phyloP scores from a whole-genome alignment of 352 stramenopile genomes.

The Globisporangium acanthophoron region DNA sequence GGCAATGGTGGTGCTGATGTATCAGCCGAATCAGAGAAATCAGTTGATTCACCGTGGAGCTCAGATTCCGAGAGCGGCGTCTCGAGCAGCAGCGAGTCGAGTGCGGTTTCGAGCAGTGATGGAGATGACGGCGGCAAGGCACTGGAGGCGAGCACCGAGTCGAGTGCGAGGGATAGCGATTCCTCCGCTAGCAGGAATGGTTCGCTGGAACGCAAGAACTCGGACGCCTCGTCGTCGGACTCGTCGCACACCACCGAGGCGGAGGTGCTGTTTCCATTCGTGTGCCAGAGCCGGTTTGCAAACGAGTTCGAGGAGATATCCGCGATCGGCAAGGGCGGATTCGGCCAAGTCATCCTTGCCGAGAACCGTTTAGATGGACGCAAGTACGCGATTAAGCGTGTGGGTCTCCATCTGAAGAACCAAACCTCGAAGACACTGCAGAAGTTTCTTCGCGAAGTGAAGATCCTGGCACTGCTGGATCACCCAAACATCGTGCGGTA shows the following conservation, averaged over 20 bases:
- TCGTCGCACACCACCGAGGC: conserved; percentile 43
- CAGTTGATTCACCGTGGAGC: conserved; percentile 30
- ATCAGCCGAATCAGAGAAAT: conserved; percentile 24
- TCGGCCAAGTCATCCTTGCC: conserved; percentile 92
- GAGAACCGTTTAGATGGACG: conserved; percentile 92
- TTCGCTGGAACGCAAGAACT: conserved; percentile 26
- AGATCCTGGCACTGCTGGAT: conserved; percentile 89
- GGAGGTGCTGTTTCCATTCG: conserved; percentile 78
- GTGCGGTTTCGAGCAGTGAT: conserved; percentile 7
- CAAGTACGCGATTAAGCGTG: conserved; percentile 92
- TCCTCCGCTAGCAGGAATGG: conserved; percentile 6
- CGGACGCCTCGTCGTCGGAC: conserved; percentile 46
- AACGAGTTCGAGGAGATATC: conserved; percentile 85
- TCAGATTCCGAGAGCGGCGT: conserved; percentile 14
- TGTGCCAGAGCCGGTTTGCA: conserved; percentile 78
- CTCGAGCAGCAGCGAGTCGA: conserved; percentile 19
- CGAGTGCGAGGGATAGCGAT: conserved; percentile 10
- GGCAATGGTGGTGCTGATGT: conserved; percentile 10
- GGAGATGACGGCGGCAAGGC: conserved; percentile 9
- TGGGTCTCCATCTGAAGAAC: conserved; percentile 77
- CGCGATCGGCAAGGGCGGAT: conserved; percentile 90
- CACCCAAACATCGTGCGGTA: conserved; percentile 92
- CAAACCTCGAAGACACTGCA: conserved; percentile 90
- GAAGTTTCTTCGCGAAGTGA: conserved; percentile 91
- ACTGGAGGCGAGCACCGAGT: conserved; percentile 4